A percentile compares a stretch with the other conserved stretches of the same genome.
phyloP scores from a whole-genome alignment of 2,329 filamentous ascomycete genomes.

The Cladophialophora psammophila region DNA sequence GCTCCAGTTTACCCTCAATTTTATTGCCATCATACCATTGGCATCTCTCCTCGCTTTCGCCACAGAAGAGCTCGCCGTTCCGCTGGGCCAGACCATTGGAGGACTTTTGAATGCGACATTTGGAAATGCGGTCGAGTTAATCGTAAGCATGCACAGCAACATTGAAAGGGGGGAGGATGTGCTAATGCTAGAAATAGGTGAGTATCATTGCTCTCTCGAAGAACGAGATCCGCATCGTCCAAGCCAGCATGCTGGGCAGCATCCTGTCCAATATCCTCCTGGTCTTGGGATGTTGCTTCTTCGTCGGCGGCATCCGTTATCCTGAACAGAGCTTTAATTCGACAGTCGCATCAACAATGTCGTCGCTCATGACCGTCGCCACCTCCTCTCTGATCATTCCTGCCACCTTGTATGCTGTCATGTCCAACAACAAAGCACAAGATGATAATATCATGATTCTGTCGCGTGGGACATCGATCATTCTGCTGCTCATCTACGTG shows the following conservation, averaged over 20 bases:
- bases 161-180: conserved; percentile 78
- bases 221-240: conserved; percentile 92
- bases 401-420: conserved; percentile 73
- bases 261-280: conserved; percentile 94
- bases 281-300: conserved; percentile 81
- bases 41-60: conserved; percentile 69
- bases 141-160: conserved; percentile 74
- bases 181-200: conserved; percentile 71
- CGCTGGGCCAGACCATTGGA: conserved; percentile 67
- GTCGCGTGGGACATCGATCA: conserved; percentile 77
- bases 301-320: conserved; percentile 74
- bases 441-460: conserved; percentile 70
- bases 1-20: conserved; percentile 68
- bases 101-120: conserved; percentile 72
- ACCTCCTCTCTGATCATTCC: conserved; percentile 81
- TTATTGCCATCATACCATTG: conserved; percentile 69
- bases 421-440: conserved; percentile 54
- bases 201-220: conserved; percentile 88
- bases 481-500: conserved; percentile 76
- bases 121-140: conserved; percentile 71
- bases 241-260: conserved; percentile 95
- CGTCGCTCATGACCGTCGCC: conserved; percentile 76
- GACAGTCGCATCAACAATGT: conserved; percentile 61
- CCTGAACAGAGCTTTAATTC: conserved; percentile 69
- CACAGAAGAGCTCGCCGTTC: conserved; percentile 68